These are phyloP conservation scores for Capsicum chinense DNA, from an alignment of 257 asterid genomes.

Conservation along the genomic window DNA sequence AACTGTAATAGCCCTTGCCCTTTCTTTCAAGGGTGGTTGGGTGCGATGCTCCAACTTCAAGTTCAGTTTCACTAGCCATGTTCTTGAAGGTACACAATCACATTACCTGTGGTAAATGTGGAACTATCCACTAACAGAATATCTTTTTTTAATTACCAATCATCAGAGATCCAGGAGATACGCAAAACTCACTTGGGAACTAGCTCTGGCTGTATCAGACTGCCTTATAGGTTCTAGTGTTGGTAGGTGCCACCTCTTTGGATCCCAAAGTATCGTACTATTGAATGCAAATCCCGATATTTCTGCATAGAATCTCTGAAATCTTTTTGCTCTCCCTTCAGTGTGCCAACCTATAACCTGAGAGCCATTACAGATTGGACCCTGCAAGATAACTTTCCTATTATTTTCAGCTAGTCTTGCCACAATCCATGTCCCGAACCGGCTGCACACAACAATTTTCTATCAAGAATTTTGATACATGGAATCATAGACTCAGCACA, in stretches of 20 bases:
- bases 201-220: constrained; percentile 47
- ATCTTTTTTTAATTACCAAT: not conserved
- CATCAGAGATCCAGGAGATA: constrained; percentile 17
- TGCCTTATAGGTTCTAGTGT: constrained; percentile 66
- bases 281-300: constrained; percentile 78
- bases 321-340: constrained; percentile 38
- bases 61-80: not conserved
- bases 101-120: not conserved
- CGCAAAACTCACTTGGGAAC: constrained; percentile 58
- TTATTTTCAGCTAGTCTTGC: constrained; percentile 53
- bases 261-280: constrained; percentile 81
- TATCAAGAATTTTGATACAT: constrained; percentile 15
- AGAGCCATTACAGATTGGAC: constrained; percentile 78
- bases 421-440: constrained; percentile 73
- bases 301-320: constrained; percentile 62
- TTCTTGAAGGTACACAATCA: constrained; percentile 7
- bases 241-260: constrained; percentile 69
- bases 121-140: constrained; percentile 1
- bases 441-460: constrained; percentile 51
- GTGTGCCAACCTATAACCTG: constrained; percentile 78
- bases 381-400: constrained; percentile 50
- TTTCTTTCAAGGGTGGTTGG: not conserved
- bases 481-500: not conserved
- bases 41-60: not conserved
- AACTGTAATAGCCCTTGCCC: not conserved